Evolutionary conservation across 2,329 filamentous ascomycete species (phyloP).

Genomic region (Hymenoscyphus repandus): DNA sequence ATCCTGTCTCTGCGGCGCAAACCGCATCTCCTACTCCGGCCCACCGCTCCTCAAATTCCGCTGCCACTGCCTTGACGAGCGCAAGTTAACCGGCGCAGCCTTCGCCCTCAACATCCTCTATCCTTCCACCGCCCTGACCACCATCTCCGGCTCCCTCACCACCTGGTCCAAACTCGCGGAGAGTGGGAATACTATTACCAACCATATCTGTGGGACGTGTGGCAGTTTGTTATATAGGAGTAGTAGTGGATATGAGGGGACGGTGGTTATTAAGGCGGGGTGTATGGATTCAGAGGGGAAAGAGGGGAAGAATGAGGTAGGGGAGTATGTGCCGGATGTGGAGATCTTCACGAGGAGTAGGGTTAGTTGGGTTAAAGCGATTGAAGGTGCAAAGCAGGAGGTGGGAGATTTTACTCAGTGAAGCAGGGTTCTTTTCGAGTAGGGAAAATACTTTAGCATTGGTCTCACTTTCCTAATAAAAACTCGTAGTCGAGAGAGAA

Average conservation of each 20-base stretch:
- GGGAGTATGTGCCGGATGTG: conserved; percentile 17
- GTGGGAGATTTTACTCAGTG: conserved; percentile 11
- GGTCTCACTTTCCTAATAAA: no score
- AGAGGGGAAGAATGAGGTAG: conserved; percentile 11
- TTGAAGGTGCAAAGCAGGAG: conserved; percentile 21
- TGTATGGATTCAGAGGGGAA: no score
- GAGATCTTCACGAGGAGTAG: conserved; percentile 22
- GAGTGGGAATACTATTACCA: conserved; percentile 18
- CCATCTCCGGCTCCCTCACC: conserved; percentile 15
- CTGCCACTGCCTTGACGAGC: conserved; percentile 22
- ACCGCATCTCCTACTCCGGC: conserved; percentile 13
- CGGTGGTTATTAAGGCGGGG: conserved; percentile 20
- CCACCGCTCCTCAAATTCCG: conserved; percentile 16
- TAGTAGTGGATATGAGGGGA: conserved; percentile 12
- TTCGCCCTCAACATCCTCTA: conserved; percentile 20
- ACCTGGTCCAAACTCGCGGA: conserved; percentile 13
- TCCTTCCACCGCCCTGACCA: conserved; percentile 6
- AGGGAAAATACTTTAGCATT: no score
- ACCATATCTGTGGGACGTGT: conserved; percentile 12
- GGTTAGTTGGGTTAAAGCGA: conserved; percentile 14
- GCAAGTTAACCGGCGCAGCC: conserved; percentile 21
- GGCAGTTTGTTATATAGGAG: conserved; percentile 14
- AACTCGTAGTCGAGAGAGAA: no score
- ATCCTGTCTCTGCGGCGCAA: not conserved
- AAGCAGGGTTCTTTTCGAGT: no score